Percentiles rank a stretch among this genome's conserved stretches.
These are phyloP conservation scores for Cyclotella baltica DNA, from an alignment of 108 stramenopile species.

Conservation along the genomic window DNA sequence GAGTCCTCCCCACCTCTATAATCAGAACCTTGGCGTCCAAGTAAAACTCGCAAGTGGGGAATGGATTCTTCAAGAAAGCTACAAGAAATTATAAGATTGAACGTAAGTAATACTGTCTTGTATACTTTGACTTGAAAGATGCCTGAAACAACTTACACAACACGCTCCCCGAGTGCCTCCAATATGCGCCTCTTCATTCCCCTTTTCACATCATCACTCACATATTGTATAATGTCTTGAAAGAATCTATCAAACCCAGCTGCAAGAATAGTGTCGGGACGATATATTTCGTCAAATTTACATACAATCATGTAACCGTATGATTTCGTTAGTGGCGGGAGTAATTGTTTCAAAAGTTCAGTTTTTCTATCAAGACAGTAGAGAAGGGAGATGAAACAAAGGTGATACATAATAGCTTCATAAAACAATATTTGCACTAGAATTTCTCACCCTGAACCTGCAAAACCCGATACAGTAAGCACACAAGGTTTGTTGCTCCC, in stretches of 20 bases:
- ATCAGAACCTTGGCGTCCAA: background rate
- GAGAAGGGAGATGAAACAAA: background rate
- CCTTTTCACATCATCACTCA: background rate
- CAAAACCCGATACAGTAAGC: slow-evolving; percentile 25
- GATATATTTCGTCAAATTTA: slow-evolving; percentile 23
- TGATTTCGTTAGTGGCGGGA: slow-evolving; percentile 9
- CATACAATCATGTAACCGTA: slow-evolving; percentile 25
- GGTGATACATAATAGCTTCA: background rate
- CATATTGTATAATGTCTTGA: background rate
- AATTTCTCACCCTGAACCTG: slow-evolving; percentile 31
- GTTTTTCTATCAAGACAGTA: no score
- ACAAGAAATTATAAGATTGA: no score
- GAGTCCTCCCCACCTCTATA: background rate
- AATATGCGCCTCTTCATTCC: slow-evolving; percentile 14
- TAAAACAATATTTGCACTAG: background rate
- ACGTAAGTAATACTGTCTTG: no score
- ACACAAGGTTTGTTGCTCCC: background rate
- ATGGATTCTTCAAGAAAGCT: slow-evolving; percentile 21
- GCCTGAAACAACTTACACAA: slow-evolving; percentile 22
- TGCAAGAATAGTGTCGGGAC: slow-evolving; percentile 14
- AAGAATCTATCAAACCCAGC: slow-evolving; percentile 27
- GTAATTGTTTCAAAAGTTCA: slow-evolving; percentile 20
- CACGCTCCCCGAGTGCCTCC: slow-evolving; percentile 20
- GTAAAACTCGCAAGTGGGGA: slow-evolving; percentile 9
- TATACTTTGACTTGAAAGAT: no score